phyloP scores from a whole-genome alignment of 1,284 basidiomycete genomes.

The Apiotrichum siamense region DNA sequence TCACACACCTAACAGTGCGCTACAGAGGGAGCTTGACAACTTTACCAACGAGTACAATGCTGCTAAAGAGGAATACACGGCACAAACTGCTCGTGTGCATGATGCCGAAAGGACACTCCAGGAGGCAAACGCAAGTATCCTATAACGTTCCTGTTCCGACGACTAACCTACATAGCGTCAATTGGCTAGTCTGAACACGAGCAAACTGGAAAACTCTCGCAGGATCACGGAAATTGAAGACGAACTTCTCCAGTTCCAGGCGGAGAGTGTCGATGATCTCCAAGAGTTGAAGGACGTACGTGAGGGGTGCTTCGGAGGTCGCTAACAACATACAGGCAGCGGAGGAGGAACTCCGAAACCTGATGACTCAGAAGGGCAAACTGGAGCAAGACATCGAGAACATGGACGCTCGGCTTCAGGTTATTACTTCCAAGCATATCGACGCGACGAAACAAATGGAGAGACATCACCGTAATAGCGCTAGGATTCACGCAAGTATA shows the following conservation, averaged over 20 bases:
- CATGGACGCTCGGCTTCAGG: too few species aligned
- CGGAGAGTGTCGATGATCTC: slow-evolving; percentile 4
- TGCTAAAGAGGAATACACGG: not conserved
- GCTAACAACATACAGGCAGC: not conserved
- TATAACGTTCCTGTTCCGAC: not conserved
- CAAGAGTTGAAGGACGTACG: not conserved
- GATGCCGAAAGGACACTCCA: not conserved
- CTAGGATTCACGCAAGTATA: too few species aligned
- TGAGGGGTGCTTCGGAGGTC: not conserved
- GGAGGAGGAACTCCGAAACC: slow-evolving; percentile 51
- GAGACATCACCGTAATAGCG: too few species aligned
- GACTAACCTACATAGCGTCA: not conserved
- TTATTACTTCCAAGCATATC: too few species aligned
- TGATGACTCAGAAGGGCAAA: slow-evolving; percentile 67
- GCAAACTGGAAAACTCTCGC: not conserved
- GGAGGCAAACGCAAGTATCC: not conserved
- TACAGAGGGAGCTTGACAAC: not conserved
- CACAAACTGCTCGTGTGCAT: not conserved
- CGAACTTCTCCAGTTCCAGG: not conserved
- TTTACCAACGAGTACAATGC: not conserved
- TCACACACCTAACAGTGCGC: not conserved
- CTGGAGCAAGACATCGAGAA: too few species aligned
- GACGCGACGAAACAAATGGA: too few species aligned
- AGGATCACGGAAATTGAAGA: not conserved
- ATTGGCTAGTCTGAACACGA: too few species aligned